Conservation (phyloP, 495 filamentous ascomycete genomes). For the Clavariopsis aquatica region DNA sequence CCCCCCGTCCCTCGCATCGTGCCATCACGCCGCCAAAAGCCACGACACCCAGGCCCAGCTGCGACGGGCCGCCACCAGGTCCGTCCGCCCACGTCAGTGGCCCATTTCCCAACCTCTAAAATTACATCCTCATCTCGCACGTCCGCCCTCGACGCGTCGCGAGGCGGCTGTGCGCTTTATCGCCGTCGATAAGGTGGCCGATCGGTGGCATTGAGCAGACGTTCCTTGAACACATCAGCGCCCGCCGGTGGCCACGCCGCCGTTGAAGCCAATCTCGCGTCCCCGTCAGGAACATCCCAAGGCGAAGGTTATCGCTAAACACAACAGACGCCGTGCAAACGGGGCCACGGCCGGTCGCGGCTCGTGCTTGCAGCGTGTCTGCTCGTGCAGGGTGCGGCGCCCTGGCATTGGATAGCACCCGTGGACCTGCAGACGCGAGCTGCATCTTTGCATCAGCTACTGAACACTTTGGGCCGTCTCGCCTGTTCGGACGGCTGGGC, state of each 20-base stretch:
- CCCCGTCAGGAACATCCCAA: constrained; percentile 19
- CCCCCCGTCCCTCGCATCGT: constrained; percentile 17
- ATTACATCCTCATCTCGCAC: constrained; percentile 30
- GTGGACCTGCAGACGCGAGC: constrained; percentile 29
- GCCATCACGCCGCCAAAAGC: constrained; percentile 16
- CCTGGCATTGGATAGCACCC: constrained; percentile 36
- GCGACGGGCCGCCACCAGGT: constrained; percentile 7
- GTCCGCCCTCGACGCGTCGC: constrained; percentile 28
- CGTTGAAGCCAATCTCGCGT: neutral
- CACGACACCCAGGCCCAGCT: constrained; percentile 12
- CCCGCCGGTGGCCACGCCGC: constrained; percentile 26
- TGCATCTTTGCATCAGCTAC: constrained; percentile 35
- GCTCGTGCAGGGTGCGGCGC: constrained; percentile 5
- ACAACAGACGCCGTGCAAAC: neutral
- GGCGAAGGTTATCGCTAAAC: constrained; percentile 5
- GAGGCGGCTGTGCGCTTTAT: constrained; percentile 17
- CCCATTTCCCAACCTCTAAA: constrained; percentile 18
- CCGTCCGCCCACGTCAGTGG: constrained; percentile 31
- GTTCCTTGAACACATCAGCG: constrained; percentile 20
- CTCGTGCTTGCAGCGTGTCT: constrained; percentile 21
- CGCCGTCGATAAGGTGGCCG: constrained; percentile 32
- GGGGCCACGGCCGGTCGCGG: constrained; percentile 6
- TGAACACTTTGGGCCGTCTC: constrained; percentile 28
- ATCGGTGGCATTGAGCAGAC: constrained; percentile 19
- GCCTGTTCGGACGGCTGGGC: constrained; percentile 3